Evolutionary conservation across 306 rosid genomes (phyloP), one percentile per base, ranked within the genome.

Genomic region (Vicia villosa): DNA sequence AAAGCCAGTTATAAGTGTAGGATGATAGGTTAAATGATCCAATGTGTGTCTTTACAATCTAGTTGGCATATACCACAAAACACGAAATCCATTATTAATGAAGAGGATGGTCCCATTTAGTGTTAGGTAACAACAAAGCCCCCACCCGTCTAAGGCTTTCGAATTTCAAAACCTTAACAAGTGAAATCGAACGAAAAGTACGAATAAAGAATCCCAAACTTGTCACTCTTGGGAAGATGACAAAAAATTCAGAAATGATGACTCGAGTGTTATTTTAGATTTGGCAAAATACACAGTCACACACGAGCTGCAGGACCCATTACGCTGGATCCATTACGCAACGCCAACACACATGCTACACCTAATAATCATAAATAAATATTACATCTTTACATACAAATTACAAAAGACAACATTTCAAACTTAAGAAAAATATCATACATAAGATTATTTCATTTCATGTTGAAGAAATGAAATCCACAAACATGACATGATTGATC

Each of bases 301-400:
- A 50, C 30, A 21, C 30, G 30, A 51, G 1, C 63, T 79, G n/a
- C n/a, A n/a, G 52, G 68, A 54, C 68, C 80, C 81, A 66, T 60
- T 50, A 82, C 64, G 36, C n/a, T n/a, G 52, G 68, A 54, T 64
- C 80, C 81, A 66, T 60, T 50, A 82, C 64, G 36, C n/a, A n/a
- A n/a, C n/a, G n/a, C n/a, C 62, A 22, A 73, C 79, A 24, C 57
- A 74, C 74, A 42, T 34, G 38, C 77, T 59, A 24, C 38, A 10
- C 80, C 79, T 56, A 73, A 42, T 49, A 22, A 46, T 15, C 37
- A 22, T n/a, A 30, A 30, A 30, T 34, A 36, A 65, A 73, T 37
- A 64, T 54, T 75, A 67, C 83, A 28, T 22, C 43, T 83, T 79
- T 79, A 79, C 86, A 72, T 75, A 56, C 65, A 75, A 38, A 56